A percentile compares a stretch with the other conserved stretches of the same genome.
Evolutionary conservation across 1,139 yeast genomes (phyloP).

Genomic region (Blastobotrys elegans): DNA sequence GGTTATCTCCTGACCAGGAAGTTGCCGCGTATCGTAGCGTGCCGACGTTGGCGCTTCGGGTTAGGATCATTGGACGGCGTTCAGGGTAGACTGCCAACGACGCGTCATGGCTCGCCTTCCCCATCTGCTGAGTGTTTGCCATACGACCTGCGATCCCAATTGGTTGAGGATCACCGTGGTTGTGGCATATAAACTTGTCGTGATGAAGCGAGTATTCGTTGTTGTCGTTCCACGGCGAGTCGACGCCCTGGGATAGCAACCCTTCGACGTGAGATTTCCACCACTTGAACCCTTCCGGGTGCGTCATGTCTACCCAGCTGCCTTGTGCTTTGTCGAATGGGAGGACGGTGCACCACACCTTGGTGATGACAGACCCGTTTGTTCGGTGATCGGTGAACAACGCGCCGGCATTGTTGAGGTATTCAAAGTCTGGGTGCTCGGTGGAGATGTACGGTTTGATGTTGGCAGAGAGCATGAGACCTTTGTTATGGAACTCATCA

Average conservation of each 20-base stretch:
- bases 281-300: not conserved
- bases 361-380: not conserved
- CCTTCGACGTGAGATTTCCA: not conserved
- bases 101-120: not conserved
- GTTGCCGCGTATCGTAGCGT: not conserved
- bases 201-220: not conserved
- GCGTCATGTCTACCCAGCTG: not conserved
- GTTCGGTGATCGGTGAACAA: not conserved
- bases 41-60: slow-evolving; percentile 1
- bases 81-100: not conserved
- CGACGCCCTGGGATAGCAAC: not conserved
- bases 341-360: not conserved
- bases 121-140: not conserved
- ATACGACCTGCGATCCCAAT: not conserved
- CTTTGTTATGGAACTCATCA: not conserved
- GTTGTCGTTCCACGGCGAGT: slow-evolving; percentile 1
- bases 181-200: not conserved
- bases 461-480: not conserved
- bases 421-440: not conserved
- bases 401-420: not conserved
- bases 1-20: not conserved
- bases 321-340: not conserved
- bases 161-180: not conserved
- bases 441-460: not conserved
- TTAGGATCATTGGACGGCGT: not conserved